Evolutionary conservation across 164 flowering plant species (phyloP).

Genomic region (Pachysandra terminalis): DNA sequence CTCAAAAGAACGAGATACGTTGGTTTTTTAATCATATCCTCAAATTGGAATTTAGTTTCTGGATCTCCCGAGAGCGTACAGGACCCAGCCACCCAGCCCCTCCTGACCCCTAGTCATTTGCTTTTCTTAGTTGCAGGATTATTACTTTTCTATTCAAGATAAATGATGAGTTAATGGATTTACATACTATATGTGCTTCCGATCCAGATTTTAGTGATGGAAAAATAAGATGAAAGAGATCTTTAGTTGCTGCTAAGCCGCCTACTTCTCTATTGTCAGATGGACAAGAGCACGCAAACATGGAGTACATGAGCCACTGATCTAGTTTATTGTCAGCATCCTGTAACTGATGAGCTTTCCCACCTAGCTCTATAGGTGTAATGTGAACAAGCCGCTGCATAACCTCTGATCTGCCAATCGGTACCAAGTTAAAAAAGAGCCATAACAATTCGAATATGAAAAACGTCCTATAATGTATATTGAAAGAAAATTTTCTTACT

Average conservation of each 20-base stretch:
- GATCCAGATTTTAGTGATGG: constrained; percentile 95
- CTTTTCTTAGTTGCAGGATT: not conserved
- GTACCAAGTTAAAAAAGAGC: constrained; percentile 1
- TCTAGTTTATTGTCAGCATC: constrained; percentile 92
- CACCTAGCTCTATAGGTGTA: constrained; percentile 92
- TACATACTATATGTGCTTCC: constrained; percentile 79
- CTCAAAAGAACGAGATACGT: not conserved
- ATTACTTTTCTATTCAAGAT: not conserved
- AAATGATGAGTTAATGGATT: not conserved
- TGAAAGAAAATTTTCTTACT: constrained; percentile 41
- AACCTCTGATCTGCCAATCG: constrained; percentile 66
- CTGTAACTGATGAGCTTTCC: constrained; percentile 86
- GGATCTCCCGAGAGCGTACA: not conserved
- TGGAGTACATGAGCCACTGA: constrained; percentile 97
- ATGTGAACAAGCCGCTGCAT: constrained; percentile 80
- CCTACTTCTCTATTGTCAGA: constrained; percentile 53
- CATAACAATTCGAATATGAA: not conserved
- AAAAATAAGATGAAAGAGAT: constrained; percentile 80
- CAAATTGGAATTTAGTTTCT: not conserved
- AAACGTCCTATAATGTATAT: not conserved
- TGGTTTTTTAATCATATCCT: not conserved
- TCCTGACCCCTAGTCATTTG: not conserved
- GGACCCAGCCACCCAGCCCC: too few relatives aligned
- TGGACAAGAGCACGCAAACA: constrained; percentile 95
- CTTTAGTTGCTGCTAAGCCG: constrained; percentile 57